Conservation (phyloP, 1,284 basidiomycete species). For the Malassezia psittaci region DNA sequence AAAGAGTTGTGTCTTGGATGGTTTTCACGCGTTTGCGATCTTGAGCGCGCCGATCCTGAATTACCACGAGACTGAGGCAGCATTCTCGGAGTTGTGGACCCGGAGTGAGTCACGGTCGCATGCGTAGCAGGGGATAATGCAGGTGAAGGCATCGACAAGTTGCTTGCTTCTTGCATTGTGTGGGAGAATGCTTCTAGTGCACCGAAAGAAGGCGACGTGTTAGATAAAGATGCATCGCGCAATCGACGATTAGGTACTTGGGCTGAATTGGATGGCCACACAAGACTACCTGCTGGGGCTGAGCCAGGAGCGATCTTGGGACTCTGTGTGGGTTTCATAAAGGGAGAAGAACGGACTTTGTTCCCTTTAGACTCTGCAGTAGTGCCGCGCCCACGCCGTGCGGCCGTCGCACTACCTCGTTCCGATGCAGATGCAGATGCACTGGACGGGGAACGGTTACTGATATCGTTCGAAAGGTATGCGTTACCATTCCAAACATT, state of each 20-base stretch:
- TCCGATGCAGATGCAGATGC: constrained; percentile 19
- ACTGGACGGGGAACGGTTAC: constrained; percentile 12
- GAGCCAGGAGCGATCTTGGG: constrained; percentile 1
- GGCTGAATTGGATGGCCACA: not conserved
- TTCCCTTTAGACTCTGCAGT: constrained; percentile 33
- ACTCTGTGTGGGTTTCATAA: constrained; percentile 38
- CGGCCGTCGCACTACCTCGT: constrained; percentile 3
- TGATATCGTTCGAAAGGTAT: not conserved
- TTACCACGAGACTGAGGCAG: not conserved
- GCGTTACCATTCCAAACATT: not conserved
- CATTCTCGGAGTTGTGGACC: not conserved
- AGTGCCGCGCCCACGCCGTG: constrained; percentile 30
- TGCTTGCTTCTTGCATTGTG: constrained; percentile 14
- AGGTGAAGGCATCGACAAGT: constrained; percentile 11
- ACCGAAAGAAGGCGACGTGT: constrained; percentile 13
- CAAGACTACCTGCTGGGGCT: not conserved
- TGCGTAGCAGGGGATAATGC: constrained; percentile 3
- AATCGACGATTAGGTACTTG: not conserved
- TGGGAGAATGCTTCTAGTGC: constrained; percentile 14
- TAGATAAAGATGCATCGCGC: not conserved
- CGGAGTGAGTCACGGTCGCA: not conserved
- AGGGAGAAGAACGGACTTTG: constrained; percentile 39
- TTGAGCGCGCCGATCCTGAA: not conserved
- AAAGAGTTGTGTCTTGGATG: no score
- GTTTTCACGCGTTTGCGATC: not conserved